A percentile compares a stretch with the other conserved stretches of the same genome.
Conservation (phyloP, 1,284 basidiomycete species). For the Marasmius tenuissimus region DNA sequence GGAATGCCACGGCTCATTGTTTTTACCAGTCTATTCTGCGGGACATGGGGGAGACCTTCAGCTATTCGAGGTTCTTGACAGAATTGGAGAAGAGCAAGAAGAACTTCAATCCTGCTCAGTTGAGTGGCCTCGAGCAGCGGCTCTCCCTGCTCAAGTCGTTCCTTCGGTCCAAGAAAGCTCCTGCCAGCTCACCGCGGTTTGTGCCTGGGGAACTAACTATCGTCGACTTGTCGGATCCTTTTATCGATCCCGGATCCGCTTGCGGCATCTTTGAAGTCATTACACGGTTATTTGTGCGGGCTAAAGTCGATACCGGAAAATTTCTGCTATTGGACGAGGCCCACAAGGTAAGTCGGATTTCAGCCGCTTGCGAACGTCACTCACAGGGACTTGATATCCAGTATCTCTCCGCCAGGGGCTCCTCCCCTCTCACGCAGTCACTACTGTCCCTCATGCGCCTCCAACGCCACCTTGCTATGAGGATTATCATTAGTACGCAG, state of each 20-base stretch:
- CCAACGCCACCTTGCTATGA: slow-evolving; percentile 71
- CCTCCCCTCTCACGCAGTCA: slow-evolving; percentile 56
- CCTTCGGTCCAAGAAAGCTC: slow-evolving; percentile 29
- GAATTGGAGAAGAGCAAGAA: slow-evolving; percentile 46
- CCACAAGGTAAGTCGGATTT: slow-evolving; percentile 52
- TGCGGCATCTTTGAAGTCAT: slow-evolving; percentile 73
- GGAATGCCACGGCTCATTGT: neutral
- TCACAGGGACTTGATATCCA: slow-evolving; percentile 22
- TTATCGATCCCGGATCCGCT: slow-evolving; percentile 65
- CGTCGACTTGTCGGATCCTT: slow-evolving; percentile 70
- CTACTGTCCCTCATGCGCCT: slow-evolving; percentile 63
- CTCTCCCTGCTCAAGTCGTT: slow-evolving; percentile 57
- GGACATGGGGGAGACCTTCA: slow-evolving; percentile 39
- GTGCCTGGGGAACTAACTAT: slow-evolving; percentile 57
- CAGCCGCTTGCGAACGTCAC: neutral
- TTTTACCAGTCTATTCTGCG: slow-evolving; percentile 33
- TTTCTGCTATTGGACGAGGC: slow-evolving; percentile 75
- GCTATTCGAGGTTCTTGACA: slow-evolving; percentile 42
- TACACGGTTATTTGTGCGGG: slow-evolving; percentile 62
- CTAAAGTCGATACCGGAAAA: slow-evolving; percentile 62
- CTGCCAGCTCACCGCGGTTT: slow-evolving; percentile 36
- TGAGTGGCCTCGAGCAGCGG: slow-evolving; percentile 55
- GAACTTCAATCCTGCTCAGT: slow-evolving; percentile 53
- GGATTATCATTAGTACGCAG: slow-evolving; percentile 73
- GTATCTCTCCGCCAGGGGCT: slow-evolving; percentile 56